Base-by-base conservation (phyloP, 148 eudicot genomes). In the Oxyria digyna region DNA sequence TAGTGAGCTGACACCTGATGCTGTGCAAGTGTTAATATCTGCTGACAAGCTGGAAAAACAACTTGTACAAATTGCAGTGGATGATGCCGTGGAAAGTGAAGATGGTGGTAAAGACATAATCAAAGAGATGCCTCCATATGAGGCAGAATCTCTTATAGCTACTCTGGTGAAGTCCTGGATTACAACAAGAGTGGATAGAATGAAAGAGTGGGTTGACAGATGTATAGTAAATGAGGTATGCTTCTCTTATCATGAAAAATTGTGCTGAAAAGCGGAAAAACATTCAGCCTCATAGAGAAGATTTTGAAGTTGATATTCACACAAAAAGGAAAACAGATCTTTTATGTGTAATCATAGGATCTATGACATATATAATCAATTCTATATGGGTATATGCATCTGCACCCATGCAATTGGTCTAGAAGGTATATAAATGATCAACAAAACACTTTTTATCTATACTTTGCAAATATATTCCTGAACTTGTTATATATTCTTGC, bases 51-150 rank as follows among this genome's bases (percentile, higher is more conserved):
- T 94, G 80, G 99, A 94, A 80, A 90, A 84, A 73, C 86, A 87
- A 77, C 88, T 94, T 7, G 97, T 94, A 45, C 89, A 86, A 62
- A 87, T 88, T 79, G 99, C 96, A 31, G 96, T 94, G 43, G 91
- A 86, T 72, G 97, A 90, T 84, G 83, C 99, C 7, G 96, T 77
- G 57, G 96, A 94, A 69, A 94, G 98, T 73, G 97, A 90, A 69
- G 98, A 94, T 78, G 97, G 98, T 40, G 98, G 98, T 57, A 94
- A 83, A 79, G 84, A 85, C 69, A 78, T 87, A 70, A 88, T 94
- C 57, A 91, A 77, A 75, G 98, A 94, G 81, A 90, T 94, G 92
- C 71, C 84, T 69, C 98, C 97, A 76, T 94, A 86, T 57, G 98
- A 86, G 70, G 84, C 92, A 38, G 91, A 90, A 79, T 74, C 80